Evolutionary conservation across 768 basidiomycete genomes (phyloP).

Genomic region (Galerina marginata): DNA sequence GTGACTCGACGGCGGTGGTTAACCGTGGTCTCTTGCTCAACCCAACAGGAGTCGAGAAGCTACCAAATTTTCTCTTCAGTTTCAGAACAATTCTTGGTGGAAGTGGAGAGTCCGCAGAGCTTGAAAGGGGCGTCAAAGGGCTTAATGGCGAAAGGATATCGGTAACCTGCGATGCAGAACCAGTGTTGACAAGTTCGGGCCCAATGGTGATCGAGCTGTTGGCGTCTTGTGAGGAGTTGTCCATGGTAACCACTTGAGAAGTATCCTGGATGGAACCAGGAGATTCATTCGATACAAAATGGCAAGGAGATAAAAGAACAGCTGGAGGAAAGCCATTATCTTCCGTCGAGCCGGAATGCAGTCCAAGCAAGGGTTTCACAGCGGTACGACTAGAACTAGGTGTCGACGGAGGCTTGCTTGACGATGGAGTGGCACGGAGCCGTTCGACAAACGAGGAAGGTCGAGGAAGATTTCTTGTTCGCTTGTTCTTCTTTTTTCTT

Average conservation of each 20-base stretch:
- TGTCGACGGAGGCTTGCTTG: neutral
- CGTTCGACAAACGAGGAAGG: slow-evolving; percentile 24
- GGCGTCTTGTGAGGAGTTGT: neutral
- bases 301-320: slow-evolving; percentile 24
- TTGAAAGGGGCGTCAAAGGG: slow-evolving; percentile 31
- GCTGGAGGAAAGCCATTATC: neutral
- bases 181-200: neutral
- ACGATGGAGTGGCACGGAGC: slow-evolving; percentile 15
- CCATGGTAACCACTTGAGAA: neutral
- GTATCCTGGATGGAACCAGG: neutral
- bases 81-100: slow-evolving; percentile 22
- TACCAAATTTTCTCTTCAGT: slow-evolving; percentile 20
- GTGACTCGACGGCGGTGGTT: slow-evolving; percentile 14
- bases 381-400: neutral
- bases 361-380: no score
- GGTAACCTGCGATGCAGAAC: slow-evolving; percentile 2
- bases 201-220: neutral
- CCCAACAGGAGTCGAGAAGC: slow-evolving; percentile 17
- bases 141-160: slow-evolving; percentile 32
- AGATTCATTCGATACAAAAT: slow-evolving; percentile 14
- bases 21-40: slow-evolving; percentile 29
- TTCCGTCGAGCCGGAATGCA: neutral
- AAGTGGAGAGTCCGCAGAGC: slow-evolving; percentile 18
- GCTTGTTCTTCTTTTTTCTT: slow-evolving; percentile 15
- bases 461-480: slow-evolving; percentile 7